A percentile compares a stretch with the other conserved stretches of the same genome.
These are phyloP conservation scores for Lathyrus oleraceus DNA, from an alignment of 306 rosid species.

Conservation along the genomic window DNA sequence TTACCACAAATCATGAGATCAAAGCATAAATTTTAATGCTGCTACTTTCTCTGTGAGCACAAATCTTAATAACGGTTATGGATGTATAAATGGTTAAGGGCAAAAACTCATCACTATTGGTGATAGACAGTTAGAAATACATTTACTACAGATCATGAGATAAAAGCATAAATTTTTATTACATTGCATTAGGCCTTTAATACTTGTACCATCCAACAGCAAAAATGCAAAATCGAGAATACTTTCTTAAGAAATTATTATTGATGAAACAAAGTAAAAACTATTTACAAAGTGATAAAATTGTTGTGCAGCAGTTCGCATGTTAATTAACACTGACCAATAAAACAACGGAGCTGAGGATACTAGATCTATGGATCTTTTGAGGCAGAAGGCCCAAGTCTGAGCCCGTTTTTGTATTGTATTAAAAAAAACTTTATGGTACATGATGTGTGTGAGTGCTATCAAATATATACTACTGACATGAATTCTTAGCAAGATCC, in stretches of 20 bases:
- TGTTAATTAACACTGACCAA: background rate
- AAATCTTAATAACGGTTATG: background rate
- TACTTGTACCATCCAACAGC: background rate
- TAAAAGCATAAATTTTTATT: background rate
- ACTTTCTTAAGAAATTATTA: conserved; percentile 13
- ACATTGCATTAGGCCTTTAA: background rate
- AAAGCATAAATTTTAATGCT: background rate
- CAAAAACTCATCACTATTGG: conserved; percentile 9
- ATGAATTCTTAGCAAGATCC: conserved; percentile 6
- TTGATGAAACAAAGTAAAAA: background rate
- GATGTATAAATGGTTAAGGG: conserved; percentile 2
- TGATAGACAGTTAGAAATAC: conserved; percentile 5
- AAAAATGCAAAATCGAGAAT: conserved; percentile 16
- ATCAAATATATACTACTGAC: conserved; percentile 10
- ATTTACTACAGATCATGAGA: conserved; percentile 5
- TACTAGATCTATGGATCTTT: too few relatives aligned
- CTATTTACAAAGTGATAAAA: conserved; percentile 12
- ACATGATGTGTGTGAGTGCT: conserved; percentile 17
- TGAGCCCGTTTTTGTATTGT: too few relatives aligned
- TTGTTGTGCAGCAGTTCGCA: background rate
- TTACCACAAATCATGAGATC: background rate
- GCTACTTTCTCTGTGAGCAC: background rate
- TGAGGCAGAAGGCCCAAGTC: too few relatives aligned
- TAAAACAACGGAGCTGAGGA: background rate
- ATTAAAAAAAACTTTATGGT: background rate